Evolutionary conservation across 306 rosid genomes (phyloP).

Genomic region (Chamaecrista fasciculata): DNA sequence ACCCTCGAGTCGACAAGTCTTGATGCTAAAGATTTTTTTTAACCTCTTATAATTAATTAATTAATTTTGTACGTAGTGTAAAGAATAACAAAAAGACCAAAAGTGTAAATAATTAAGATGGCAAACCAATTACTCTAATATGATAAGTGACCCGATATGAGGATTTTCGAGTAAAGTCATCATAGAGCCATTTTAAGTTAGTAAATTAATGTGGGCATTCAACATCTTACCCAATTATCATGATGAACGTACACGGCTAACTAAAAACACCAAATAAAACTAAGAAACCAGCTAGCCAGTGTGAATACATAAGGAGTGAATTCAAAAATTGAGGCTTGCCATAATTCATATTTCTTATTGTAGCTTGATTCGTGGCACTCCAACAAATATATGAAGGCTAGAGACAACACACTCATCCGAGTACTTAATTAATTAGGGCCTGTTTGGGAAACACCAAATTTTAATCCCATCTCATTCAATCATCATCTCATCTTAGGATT

Average conservation of each 20-base stretch:
- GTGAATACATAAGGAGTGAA: neutral
- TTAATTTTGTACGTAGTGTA: too few relatives aligned
- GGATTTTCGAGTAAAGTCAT: neutral
- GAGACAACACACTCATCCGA: too few relatives aligned
- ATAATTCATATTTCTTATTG: neutral
- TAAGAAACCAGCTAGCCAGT: neutral
- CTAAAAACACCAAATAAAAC: neutral
- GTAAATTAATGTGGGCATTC: neutral
- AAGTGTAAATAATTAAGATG: neutral
- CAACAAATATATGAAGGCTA: too few relatives aligned
- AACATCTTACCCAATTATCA: constrained; percentile 3
- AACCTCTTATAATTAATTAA: too few relatives aligned
- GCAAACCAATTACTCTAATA: neutral
- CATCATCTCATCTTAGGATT: too few relatives aligned
- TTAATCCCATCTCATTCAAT: too few relatives aligned
- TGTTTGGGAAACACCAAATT: too few relatives aligned
- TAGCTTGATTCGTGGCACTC: neutral
- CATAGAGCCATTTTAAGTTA: neutral
- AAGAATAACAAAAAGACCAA: too few relatives aligned
- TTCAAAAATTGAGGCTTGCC: neutral
- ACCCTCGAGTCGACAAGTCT: too few relatives aligned
- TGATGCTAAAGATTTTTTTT: too few relatives aligned
- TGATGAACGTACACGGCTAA: neutral
- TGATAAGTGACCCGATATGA: neutral
- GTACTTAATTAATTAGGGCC: too few relatives aligned